Evolutionary conservation across 805 yeast genomes (phyloP).

Genomic region (Zygoascus flipseniorum): DNA sequence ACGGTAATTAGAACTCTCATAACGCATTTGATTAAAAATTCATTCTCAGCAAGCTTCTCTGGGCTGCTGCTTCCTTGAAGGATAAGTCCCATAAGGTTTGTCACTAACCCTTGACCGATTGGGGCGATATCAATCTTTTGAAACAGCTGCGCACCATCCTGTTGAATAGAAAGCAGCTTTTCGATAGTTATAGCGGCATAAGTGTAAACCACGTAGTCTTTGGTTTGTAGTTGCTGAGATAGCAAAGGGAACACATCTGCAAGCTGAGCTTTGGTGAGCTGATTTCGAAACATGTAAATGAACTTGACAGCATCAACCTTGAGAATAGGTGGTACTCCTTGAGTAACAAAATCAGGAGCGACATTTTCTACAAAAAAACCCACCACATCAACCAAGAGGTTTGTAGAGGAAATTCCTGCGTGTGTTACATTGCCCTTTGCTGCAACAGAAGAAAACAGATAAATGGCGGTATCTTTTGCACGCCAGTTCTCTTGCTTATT

Average conservation of each 20-base stretch:
- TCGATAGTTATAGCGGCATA: constrained; percentile 92
- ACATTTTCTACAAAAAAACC: constrained; percentile 73
- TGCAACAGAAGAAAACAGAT: constrained; percentile 81
- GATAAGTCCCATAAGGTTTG: constrained; percentile 59
- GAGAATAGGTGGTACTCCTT: constrained; percentile 60
- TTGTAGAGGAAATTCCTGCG: constrained; percentile 81
- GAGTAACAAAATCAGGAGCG: constrained; percentile 66
- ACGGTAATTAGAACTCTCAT: constrained; percentile 78
- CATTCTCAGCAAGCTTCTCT: constrained; percentile 91
- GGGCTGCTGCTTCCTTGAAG: constrained; percentile 48
- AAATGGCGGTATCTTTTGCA: constrained; percentile 77
- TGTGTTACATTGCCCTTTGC: constrained; percentile 84
- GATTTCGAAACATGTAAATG: constrained; percentile 84
- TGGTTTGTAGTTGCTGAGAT: constrained; percentile 56
- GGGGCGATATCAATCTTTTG: constrained; percentile 63
- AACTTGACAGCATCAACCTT: constrained; percentile 90
- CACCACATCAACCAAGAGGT: constrained; percentile 75
- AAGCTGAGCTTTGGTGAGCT: constrained; percentile 78
- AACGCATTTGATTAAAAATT: constrained; percentile 79
- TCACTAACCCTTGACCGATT: constrained; percentile 51
- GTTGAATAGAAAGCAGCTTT: constrained; percentile 69
- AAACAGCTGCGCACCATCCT: constrained; percentile 48
- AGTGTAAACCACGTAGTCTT: constrained; percentile 77
- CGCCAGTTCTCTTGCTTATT: constrained; percentile 58
- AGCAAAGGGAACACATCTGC: constrained; percentile 71